Percentiles rank a stretch among this genome's conserved stretches.
These are phyloP conservation scores for Beauveria medogensis DNA, from an alignment of 2,329 filamentous ascomycete species.

Conservation along the genomic window DNA sequence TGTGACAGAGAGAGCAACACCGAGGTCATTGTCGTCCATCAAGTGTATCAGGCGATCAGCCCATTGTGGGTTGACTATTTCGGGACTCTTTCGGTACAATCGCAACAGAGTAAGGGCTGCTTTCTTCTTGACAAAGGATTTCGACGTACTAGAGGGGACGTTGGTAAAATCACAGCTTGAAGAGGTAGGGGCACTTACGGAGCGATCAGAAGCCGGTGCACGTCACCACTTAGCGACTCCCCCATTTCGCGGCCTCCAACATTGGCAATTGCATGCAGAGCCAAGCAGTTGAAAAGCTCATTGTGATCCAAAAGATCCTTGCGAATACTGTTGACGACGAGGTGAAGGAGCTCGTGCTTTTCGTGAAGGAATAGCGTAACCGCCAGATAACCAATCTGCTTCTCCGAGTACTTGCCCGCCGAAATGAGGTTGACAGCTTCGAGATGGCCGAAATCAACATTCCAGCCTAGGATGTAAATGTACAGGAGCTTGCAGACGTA, in stretches of 20 bases:
- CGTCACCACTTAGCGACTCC: constrained; percentile 83
- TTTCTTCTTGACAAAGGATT: constrained; percentile 99
- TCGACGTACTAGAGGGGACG: constrained; percentile 49
- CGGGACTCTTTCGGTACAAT: constrained; percentile 87
- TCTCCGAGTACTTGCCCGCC: constrained; percentile 94
- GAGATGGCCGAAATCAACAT: constrained; percentile 97
- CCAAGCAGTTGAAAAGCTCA: constrained; percentile 94
- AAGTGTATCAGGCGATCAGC: constrained; percentile 96
- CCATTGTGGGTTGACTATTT: constrained; percentile 94
- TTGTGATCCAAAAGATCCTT: constrained; percentile 94
- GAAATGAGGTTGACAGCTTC: constrained; percentile 98
- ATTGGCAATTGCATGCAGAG: constrained; percentile 94
- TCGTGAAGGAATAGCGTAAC: constrained; percentile 97
- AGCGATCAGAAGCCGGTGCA: constrained; percentile 88
- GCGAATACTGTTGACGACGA: constrained; percentile 97
- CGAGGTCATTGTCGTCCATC: constrained; percentile 93
- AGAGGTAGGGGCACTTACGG: constrained; percentile 52
- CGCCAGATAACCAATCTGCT: constrained; percentile 97
- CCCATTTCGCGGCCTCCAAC: constrained; percentile 96
- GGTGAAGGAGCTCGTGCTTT: constrained; percentile 87
- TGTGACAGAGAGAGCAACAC: constrained; percentile 89
- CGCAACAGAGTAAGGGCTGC: constrained; percentile 87
- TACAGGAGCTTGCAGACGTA: constrained; percentile 99
- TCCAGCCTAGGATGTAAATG: constrained; percentile 98
- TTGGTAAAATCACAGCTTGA: not conserved